Base-by-base conservation (phyloP, 2,329 filamentous ascomycete genomes). In the Xylariaceae sp. region DNA sequence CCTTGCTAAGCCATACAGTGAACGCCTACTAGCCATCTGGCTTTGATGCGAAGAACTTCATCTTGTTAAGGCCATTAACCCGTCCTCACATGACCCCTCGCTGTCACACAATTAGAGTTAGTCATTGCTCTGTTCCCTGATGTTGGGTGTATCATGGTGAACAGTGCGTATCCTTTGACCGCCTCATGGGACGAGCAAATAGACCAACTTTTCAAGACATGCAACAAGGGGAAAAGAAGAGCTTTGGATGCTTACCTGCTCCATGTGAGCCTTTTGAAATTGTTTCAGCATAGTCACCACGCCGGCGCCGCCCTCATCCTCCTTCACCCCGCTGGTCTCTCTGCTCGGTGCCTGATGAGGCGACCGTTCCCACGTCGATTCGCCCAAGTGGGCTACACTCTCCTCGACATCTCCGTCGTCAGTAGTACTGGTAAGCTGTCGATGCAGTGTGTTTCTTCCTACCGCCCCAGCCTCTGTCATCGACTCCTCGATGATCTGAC, bases 331-430 rank as follows among this genome's bases (percentile, higher is more conserved):
- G 60, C 79, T 83, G 56, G 75, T 78, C 56, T 82, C 80, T 28
- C 78, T 72, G 41, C 76, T 80, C 16, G 81, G 57, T 0, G 72
- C 75, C 52, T 74, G 75, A 1, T 73, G 73, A 2, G 80, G 80
- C 3, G 79, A 79, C 14, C 78, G 81, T 63, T 83, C 79, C 81
- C 81, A 84, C 9, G 75, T 76, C 3, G 81, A 84, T 71, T 80
- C 82, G 51, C 74, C 87, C 62, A 81, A 75, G 1, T 69, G 73
- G 0, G 73, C 76, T 1, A 73, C 74, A 18, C 72, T 75, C 41
- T 78, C 77, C 64, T 82, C 82, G 58, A 81, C 60, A 31, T 83
- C 82, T 2, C 80, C 83, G 12, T 88, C 73, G 48, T 84, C 83
- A 50, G 81, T 83, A 45, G 82, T 82, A 57, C 69, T 73, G 42